Conservation (phyloP, 306 rosid species). For the Begonia fuchsioides region DNA sequence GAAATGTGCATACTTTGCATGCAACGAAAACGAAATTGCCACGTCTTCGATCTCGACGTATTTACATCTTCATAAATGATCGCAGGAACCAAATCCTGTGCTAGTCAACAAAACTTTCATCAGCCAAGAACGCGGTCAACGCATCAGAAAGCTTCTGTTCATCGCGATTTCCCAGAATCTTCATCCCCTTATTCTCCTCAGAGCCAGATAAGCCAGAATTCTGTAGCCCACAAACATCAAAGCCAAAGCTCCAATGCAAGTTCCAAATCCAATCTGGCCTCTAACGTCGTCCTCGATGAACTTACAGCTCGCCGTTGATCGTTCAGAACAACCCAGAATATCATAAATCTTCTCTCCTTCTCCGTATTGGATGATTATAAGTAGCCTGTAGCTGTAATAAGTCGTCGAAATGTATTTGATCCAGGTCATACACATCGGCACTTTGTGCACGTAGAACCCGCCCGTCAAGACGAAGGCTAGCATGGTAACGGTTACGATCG, state of each 20-base stretch:
- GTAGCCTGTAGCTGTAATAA: constrained; percentile 50
- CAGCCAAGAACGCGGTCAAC: too few relatives aligned
- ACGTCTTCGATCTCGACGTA: too few relatives aligned
- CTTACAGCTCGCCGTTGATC: constrained; percentile 23
- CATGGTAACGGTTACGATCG: constrained; percentile 74
- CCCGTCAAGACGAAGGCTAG: constrained; percentile 77
- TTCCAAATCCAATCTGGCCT: constrained; percentile 49
- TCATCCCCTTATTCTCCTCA: constrained; percentile 43
- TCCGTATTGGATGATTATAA: constrained; percentile 61
- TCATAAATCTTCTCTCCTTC: constrained; percentile 38
- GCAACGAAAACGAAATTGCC: too few relatives aligned
- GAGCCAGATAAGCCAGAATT: constrained; percentile 58
- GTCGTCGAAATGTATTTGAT: constrained; percentile 67
- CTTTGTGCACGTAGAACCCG: constrained; percentile 75
- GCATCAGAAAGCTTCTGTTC: too few relatives aligned
- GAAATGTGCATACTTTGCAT: too few relatives aligned
- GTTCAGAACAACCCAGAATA: constrained; percentile 36
- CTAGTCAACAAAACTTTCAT: too few relatives aligned
- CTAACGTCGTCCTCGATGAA: constrained; percentile 66
- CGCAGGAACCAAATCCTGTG: too few relatives aligned
- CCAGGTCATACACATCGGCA: constrained; percentile 67
- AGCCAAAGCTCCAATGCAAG: constrained; percentile 39
- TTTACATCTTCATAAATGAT: too few relatives aligned
- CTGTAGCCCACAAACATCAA: constrained; percentile 77
- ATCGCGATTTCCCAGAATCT: not conserved